Conservation (phyloP, 768 basidiomycete genomes). For the Termitomyces sp. region DNA sequence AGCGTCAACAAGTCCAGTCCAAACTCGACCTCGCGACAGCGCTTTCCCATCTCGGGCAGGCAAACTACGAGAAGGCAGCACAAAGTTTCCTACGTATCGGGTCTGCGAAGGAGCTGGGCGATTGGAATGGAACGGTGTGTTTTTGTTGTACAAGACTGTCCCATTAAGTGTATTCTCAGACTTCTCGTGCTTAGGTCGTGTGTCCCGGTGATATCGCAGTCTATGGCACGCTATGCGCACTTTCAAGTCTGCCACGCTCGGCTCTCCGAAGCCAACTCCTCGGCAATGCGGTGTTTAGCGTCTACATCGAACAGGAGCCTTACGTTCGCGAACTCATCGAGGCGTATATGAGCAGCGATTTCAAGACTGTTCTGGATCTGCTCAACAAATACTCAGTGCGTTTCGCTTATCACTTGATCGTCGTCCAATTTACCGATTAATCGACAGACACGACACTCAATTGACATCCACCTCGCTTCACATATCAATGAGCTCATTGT, state of each 20-base stretch:
- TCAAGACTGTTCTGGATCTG: conserved; percentile 76
- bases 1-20: conserved; percentile 66
- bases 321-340: conserved; percentile 85
- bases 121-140: conserved; percentile 73
- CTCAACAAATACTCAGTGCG: conserved; percentile 70
- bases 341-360: conserved; percentile 83
- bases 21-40: conserved; percentile 83
- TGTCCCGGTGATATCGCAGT: conserved; percentile 83
- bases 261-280: conserved; percentile 66
- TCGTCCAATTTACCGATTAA: neutral
- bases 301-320: conserved; percentile 82
- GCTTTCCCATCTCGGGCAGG: conserved; percentile 67
- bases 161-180: neutral
- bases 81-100: conserved; percentile 67
- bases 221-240: conserved; percentile 79
- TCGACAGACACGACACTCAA: conserved; percentile 66
- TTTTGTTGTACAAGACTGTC: neutral
- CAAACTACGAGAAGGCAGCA: conserved; percentile 80
- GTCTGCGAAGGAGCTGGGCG: conserved; percentile 59
- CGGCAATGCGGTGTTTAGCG: conserved; percentile 66
- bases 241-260: conserved; percentile 71
- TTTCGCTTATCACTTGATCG: neutral
- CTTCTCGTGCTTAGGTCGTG: conserved; percentile 48
- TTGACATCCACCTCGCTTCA: conserved; percentile 72
- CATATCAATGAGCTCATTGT: conserved; percentile 66